These are phyloP conservation scores for Lactarius akahatsu DNA, from an alignment of 768 basidiomycete species.

Conservation along the genomic window DNA sequence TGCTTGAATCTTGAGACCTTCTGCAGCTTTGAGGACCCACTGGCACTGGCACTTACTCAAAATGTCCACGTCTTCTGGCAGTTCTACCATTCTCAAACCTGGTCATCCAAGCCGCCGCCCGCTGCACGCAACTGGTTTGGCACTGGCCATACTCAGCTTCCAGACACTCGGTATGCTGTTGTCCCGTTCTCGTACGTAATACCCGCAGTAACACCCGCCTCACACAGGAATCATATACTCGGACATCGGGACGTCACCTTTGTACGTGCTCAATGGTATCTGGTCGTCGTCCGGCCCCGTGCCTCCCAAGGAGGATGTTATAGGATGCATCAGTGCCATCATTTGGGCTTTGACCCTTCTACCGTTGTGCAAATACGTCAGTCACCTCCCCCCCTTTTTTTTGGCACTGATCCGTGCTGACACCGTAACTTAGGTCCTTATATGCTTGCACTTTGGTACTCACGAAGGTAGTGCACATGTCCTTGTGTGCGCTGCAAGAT, in stretches of 20 bases:
- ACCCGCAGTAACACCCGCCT: background rate
- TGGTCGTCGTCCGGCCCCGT: slow-evolving; percentile 50
- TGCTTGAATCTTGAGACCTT: background rate
- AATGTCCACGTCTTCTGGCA: slow-evolving; percentile 1
- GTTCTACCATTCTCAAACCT: background rate
- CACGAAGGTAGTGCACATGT: slow-evolving; percentile 42
- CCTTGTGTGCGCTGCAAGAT: background rate
- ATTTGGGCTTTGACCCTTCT: slow-evolving; percentile 62
- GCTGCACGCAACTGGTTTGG: slow-evolving; percentile 20
- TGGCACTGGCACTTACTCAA: too few species aligned
- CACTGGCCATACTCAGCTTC: slow-evolving; percentile 35
- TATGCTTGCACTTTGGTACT: slow-evolving; percentile 51
- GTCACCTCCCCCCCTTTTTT: slow-evolving; percentile 26
- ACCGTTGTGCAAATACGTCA: slow-evolving; percentile 63
- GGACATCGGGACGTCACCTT: slow-evolving; percentile 58
- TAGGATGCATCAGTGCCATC: slow-evolving; percentile 62
- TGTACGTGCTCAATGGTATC: slow-evolving; percentile 66
- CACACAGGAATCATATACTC: slow-evolving; percentile 42
- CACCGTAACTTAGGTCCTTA: slow-evolving; percentile 40
- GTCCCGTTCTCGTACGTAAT: background rate
- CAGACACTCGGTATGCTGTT: slow-evolving; percentile 35
- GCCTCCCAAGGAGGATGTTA: slow-evolving; percentile 57
- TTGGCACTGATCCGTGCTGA: background rate
- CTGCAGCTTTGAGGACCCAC: background rate
- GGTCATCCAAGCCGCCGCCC: slow-evolving; percentile 7